These are phyloP conservation scores for Holtermannia corniformis DNA, from an alignment of 768 basidiomycete genomes.

Conservation along the genomic window DNA sequence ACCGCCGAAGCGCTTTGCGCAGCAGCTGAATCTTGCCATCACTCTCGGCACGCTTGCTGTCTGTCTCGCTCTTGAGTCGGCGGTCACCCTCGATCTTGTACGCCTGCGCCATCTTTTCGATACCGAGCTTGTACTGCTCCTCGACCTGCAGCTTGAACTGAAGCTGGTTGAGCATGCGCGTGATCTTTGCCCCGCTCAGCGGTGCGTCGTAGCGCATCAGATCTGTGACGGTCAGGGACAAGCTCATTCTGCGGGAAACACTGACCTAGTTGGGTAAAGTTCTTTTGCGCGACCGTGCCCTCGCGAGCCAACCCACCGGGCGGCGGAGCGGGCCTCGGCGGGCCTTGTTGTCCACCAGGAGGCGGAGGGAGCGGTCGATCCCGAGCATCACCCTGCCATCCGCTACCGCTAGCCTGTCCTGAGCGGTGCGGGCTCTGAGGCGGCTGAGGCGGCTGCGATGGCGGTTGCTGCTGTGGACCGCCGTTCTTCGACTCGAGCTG, in stretches of 20 bases:
- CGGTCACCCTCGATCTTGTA: constrained; percentile 97
- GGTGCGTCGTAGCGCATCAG: constrained; percentile 96
- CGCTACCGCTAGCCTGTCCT: background rate
- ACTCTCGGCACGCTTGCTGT: constrained; percentile 85
- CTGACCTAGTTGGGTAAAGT: constrained; percentile 39
- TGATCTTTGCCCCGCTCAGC: constrained; percentile 89
- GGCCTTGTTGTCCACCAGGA: constrained; percentile 5
- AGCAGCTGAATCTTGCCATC: constrained; percentile 93
- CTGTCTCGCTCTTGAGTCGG: constrained; percentile 84
- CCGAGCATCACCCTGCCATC: constrained; percentile 8
- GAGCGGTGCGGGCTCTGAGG: background rate
- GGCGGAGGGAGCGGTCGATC: constrained; percentile 37
- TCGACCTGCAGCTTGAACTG: constrained; percentile 99
- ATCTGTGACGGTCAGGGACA: constrained; percentile 46
- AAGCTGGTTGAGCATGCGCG: constrained; percentile 93
- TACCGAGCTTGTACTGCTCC: constrained; percentile 93
- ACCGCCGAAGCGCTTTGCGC: constrained; percentile 82
- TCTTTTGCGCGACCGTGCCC: constrained; percentile 17
- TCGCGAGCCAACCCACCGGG: background rate
- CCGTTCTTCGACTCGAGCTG: constrained; percentile 19
- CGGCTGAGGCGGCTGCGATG: constrained; percentile 6
- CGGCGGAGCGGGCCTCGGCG: background rate
- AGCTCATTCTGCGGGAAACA: background rate
- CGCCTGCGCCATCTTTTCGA: constrained; percentile 97
- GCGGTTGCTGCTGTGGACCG: constrained; percentile 2